Conservation (phyloP, 768 basidiomycete species). For the Collybia nuda region DNA sequence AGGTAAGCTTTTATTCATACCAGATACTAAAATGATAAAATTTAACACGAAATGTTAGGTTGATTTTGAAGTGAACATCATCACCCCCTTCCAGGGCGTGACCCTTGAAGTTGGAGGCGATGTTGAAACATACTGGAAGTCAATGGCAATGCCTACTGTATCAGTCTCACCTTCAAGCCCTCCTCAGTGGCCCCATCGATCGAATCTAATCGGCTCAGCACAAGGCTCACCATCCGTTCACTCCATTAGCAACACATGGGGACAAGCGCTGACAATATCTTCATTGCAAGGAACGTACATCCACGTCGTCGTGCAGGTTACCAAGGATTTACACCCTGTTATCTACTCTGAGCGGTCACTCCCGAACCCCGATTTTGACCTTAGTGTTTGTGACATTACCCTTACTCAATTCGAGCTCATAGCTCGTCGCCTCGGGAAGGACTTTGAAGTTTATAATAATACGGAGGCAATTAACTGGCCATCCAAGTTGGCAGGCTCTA, state of each 20-base stretch:
- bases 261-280: conserved; percentile 75
- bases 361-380: conserved; percentile 69
- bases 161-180: conserved; percentile 38
- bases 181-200: conserved; percentile 38
- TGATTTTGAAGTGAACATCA: conserved; percentile 82
- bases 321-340: conserved; percentile 89
- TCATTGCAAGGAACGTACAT: conserved; percentile 91
- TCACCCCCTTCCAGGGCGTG: conserved; percentile 88
- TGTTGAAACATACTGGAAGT: conserved; percentile 99
- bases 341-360: conserved; percentile 75
- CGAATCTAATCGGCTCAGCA: conserved; percentile 50
- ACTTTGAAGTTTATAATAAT: conserved; percentile 27
- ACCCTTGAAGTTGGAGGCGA: conserved; percentile 93
- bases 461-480: conserved; percentile 43
- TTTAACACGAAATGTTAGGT: conserved; percentile 46
- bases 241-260: conserved; percentile 42
- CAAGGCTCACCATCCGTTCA: conserved; percentile 74
- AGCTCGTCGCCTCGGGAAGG: conserved; percentile 50
- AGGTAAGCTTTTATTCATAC: conserved; percentile 47
- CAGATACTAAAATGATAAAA: conserved; percentile 7
- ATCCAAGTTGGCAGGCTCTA: conserved; percentile 42
- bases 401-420: conserved; percentile 75
- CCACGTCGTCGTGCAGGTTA: conserved; percentile 86
- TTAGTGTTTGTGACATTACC: conserved; percentile 85
- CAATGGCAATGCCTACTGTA: conserved; percentile 53